Evolutionary conservation across 768 basidiomycete species (phyloP).

Genomic region (Pilatotrama ljubarskyi): DNA sequence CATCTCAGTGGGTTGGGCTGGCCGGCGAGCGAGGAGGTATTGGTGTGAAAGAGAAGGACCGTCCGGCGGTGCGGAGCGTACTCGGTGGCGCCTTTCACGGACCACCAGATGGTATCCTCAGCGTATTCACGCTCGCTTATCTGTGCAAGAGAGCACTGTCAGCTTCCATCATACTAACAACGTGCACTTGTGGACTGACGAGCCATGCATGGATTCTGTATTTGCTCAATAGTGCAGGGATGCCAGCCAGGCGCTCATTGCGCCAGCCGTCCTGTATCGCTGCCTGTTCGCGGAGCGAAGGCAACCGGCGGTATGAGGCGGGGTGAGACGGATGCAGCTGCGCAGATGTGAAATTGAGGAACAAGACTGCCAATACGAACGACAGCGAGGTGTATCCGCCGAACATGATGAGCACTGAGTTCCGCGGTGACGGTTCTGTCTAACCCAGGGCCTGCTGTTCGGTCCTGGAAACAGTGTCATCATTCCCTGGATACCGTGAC

Average conservation of each 20-base stretch:
- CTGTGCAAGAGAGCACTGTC: conserved; percentile 25
- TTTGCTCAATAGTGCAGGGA: conserved; percentile 44
- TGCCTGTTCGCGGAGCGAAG: conserved; percentile 43
- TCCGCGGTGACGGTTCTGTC: background rate
- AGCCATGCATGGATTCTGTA: conserved; percentile 47
- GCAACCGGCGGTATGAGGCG: conserved; percentile 39
- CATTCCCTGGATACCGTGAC: too few species aligned
- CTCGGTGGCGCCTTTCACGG: conserved; percentile 49
- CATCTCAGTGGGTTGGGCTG: conserved; percentile 46
- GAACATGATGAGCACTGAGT: background rate
- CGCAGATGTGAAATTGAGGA: background rate
- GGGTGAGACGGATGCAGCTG: conserved; percentile 26
- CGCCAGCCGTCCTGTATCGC: conserved; percentile 43
- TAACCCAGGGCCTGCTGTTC: background rate
- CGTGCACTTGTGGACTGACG: conserved; percentile 31
- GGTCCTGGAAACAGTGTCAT: background rate
- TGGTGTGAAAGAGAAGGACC: conserved; percentile 49
- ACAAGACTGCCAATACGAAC: background rate
- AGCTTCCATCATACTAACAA: background rate
- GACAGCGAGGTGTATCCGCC: background rate
- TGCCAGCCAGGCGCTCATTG: conserved; percentile 40
- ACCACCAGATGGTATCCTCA: conserved; percentile 55
- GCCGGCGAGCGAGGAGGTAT: conserved; percentile 37
- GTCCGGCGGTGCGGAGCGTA: conserved; percentile 51
- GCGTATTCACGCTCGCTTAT: conserved; percentile 52